Percentiles rank a stretch among this genome's conserved stretches.
Conservation (phyloP, 1,284 basidiomycete genomes). For the Leccinum subatratum region DNA sequence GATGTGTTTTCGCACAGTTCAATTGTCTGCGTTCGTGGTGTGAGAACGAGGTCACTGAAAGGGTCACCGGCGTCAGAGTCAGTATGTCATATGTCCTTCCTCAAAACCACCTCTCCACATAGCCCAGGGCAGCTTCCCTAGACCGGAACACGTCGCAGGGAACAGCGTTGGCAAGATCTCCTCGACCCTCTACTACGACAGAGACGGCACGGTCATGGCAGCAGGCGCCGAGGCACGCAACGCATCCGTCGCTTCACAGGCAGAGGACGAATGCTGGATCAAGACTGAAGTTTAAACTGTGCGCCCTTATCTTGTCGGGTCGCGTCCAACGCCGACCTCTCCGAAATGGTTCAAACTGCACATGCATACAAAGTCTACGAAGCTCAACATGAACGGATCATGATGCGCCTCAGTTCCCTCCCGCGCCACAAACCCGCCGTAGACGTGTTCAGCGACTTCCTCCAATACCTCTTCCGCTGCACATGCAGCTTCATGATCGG, state of each 20-base stretch:
- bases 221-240: conserved; percentile 59
- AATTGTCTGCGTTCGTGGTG: too few species aligned
- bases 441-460: conserved; percentile 73
- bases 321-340: background rate
- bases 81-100: too few species aligned
- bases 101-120: background rate
- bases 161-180: conserved; percentile 67
- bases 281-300: conserved; percentile 58
- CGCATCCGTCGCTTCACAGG: conserved; percentile 22
- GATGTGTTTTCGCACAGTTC: too few species aligned
- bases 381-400: conserved; percentile 64
- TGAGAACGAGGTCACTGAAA: too few species aligned
- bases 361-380: conserved; percentile 67
- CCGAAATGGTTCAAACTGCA: conserved; percentile 67
- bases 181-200: conserved; percentile 68
- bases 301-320: conserved; percentile 26
- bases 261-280: conserved; percentile 71
- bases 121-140: conserved; percentile 53
- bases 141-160: conserved; percentile 77
- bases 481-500: too few species aligned
- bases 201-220: conserved; percentile 55
- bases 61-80: too few species aligned
- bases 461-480: conserved; percentile 52
- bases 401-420: conserved; percentile 64
- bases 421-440: conserved; percentile 61